These are phyloP conservation scores for Monosporozyma yasuniensis DNA, from an alignment of 805 yeast genomes.

Conservation along the genomic window DNA sequence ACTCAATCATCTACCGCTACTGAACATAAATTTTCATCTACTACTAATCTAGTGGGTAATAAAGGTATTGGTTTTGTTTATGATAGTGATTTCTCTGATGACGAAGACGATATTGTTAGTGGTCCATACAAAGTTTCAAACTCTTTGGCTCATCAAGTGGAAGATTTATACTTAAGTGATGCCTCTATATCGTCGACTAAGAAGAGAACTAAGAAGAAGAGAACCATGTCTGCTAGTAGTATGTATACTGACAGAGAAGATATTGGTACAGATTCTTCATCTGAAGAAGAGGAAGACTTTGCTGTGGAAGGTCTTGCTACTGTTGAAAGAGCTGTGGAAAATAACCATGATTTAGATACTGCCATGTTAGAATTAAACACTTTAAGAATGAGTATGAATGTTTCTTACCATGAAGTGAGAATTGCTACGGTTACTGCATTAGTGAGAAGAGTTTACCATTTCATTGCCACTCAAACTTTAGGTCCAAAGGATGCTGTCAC, in stretches of 20 bases:
- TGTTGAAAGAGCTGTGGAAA: slow-evolving; percentile 81
- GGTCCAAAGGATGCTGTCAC: slow-evolving; percentile 66
- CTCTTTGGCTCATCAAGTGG: slow-evolving; percentile 37
- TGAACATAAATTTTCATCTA: slow-evolving; percentile 5
- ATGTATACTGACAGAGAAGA: slow-evolving; percentile 38
- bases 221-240: slow-evolving; percentile 35
- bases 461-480: slow-evolving; percentile 67
- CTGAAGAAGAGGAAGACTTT: slow-evolving; percentile 59
- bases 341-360: slow-evolving; percentile 87
- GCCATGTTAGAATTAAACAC: slow-evolving; percentile 90
- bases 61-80: slow-evolving; percentile 32
- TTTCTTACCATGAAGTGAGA: slow-evolving; percentile 86
- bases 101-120: slow-evolving; percentile 26
- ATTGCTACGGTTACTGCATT: slow-evolving; percentile 70
- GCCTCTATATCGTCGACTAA: slow-evolving; percentile 48
- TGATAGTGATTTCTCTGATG: slow-evolving; percentile 30
- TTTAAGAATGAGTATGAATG: slow-evolving; percentile 95
- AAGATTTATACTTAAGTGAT: slow-evolving; percentile 45
- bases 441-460: slow-evolving; percentile 58
- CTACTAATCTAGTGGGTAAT: slow-evolving; percentile 30
- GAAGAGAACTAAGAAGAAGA: slow-evolving; percentile 37
- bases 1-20: background rate
- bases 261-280: slow-evolving; percentile 28
- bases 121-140: slow-evolving; percentile 24
- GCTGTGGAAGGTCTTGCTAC: slow-evolving; percentile 88